Percentiles rank a stretch among this genome's conserved stretches.
Conservation (phyloP, 2,329 filamentous ascomycete species). For the Purpureocillium lavendulum region DNA sequence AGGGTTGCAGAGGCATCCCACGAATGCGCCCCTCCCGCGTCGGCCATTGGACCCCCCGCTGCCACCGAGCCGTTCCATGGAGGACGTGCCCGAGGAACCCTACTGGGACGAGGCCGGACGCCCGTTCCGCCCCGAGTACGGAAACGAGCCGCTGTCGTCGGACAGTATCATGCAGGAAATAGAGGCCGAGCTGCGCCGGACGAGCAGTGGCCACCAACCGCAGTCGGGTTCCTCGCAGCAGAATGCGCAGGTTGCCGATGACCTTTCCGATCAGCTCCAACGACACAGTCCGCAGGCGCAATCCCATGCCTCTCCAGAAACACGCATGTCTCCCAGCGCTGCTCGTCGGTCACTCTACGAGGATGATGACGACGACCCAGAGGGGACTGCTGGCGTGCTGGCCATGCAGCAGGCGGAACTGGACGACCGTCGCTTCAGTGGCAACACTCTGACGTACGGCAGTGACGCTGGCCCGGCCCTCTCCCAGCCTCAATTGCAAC, state of each 20-base stretch:
- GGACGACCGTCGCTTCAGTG: constrained; percentile 50
- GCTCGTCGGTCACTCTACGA: constrained; percentile 19
- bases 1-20: constrained; percentile 48
- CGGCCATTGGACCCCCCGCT: constrained; percentile 31
- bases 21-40: constrained; percentile 50
- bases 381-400: constrained; percentile 74
- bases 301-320: constrained; percentile 29
- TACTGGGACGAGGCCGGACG: constrained; percentile 31
- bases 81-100: constrained; percentile 31
- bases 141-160: constrained; percentile 33
- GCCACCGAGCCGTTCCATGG: constrained; percentile 38
- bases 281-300: constrained; percentile 38
- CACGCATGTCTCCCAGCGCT: constrained; percentile 8
- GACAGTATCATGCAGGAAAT: constrained; percentile 51
- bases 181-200: constrained; percentile 39
- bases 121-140: constrained; percentile 15
- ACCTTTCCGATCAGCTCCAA: constrained; percentile 36
- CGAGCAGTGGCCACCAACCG: constrained; percentile 10
- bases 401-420: constrained; percentile 80
- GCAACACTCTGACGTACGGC: constrained; percentile 19
- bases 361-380: constrained; percentile 76
- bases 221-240: constrained; percentile 31
- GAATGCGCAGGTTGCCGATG: constrained; percentile 38
- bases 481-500: constrained; percentile 27
- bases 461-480: background rate